These are phyloP conservation scores for Emergomyces pasteurianus DNA, from an alignment of 2,329 filamentous ascomycete species.

Conservation along the genomic window DNA sequence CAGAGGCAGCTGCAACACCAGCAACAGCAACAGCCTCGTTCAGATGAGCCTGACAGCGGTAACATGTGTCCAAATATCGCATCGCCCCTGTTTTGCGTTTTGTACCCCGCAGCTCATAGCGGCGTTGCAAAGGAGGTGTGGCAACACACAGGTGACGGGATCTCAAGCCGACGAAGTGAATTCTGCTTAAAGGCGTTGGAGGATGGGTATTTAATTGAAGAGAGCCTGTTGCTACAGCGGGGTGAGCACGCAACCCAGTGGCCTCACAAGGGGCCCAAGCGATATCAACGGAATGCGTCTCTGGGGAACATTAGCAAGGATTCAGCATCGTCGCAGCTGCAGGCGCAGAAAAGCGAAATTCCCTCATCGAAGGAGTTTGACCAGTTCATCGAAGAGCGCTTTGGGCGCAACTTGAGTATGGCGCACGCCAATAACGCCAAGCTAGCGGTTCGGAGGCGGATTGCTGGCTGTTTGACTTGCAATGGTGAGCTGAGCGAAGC, in stretches of 20 bases:
- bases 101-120: slow-evolving; percentile 58
- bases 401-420: slow-evolving; percentile 78
- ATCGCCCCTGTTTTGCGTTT: slow-evolving; percentile 55
- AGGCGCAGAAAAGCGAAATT: slow-evolving; percentile 13
- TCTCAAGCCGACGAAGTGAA: slow-evolving; percentile 82
- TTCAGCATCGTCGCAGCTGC: slow-evolving; percentile 21
- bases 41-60: slow-evolving; percentile 6
- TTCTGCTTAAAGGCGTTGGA: slow-evolving; percentile 69
- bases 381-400: slow-evolving; percentile 84
- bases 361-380: slow-evolving; percentile 49
- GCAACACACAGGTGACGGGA: slow-evolving; percentile 89
- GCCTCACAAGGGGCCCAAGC: slow-evolving; percentile 56
- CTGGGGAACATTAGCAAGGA: slow-evolving; percentile 30
- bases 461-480: slow-evolving; percentile 70
- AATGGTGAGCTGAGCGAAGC: slow-evolving; percentile 56
- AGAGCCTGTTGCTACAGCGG: slow-evolving; percentile 19
- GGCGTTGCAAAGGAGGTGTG: slow-evolving; percentile 82
- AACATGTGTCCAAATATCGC: slow-evolving; percentile 38
- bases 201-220: slow-evolving; percentile 52
- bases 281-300: slow-evolving; percentile 59
- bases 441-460: slow-evolving; percentile 71
- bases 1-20: slow-evolving; percentile 30
- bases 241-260: slow-evolving; percentile 12
- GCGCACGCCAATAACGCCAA: slow-evolving; percentile 71
- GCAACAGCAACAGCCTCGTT: slow-evolving; percentile 26